phyloP scores from a whole-genome alignment of 2,329 filamentous ascomycete species.

The Talaromyces sp. region DNA sequence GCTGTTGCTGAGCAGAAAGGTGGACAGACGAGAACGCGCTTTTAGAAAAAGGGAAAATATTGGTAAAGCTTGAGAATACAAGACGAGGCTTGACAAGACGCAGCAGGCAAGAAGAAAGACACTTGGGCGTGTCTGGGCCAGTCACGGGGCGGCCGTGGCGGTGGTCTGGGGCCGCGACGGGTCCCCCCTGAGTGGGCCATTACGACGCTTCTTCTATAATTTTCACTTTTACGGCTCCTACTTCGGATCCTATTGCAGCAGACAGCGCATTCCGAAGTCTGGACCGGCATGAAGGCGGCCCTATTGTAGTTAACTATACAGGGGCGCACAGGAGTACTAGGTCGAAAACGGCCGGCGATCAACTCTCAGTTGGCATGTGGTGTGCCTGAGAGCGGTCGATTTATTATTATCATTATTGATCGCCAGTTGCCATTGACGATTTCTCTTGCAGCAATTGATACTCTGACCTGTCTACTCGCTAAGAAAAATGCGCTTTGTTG shows the following conservation, averaged over 20 bases:
- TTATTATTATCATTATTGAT: too few species aligned
- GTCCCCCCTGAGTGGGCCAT: neutral
- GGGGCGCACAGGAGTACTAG: neutral
- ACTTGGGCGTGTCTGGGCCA: neutral
- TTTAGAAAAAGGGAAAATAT: neutral
- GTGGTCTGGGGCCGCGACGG: neutral
- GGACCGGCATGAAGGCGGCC: neutral
- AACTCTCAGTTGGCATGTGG: neutral
- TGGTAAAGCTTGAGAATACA: neutral
- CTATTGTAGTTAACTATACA: neutral
- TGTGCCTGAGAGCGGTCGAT: neutral
- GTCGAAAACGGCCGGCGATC: neutral
- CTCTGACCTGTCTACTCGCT: neutral
- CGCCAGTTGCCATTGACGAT: neutral
- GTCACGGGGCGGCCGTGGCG: neutral
- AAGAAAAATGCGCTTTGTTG: neutral
- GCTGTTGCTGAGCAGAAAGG: neutral
- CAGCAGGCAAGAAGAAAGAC: neutral
- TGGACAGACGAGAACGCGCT: neutral
- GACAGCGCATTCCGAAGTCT: neutral
- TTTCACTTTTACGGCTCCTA: neutral
- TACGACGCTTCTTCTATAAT: neutral
- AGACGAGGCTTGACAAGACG: neutral
- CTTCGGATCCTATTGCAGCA: neutral
- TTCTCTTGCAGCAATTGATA: neutral